phyloP scores from a whole-genome alignment of 2,329 filamentous ascomycete genomes.

The Trichoderma breve region DNA sequence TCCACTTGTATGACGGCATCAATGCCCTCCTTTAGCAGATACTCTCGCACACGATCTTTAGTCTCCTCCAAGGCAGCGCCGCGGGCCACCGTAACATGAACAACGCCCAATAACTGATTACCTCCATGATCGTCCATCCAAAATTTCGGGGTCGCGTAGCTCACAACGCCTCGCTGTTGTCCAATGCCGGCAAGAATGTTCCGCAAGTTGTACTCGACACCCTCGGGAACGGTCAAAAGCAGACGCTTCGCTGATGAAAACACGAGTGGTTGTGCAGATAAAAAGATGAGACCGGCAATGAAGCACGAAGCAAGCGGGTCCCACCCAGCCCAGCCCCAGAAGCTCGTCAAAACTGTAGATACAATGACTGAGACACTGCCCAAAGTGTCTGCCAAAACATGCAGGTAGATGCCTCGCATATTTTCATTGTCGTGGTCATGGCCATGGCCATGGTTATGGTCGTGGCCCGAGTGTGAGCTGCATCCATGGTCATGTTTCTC shows the following conservation, averaged over 20 bases:
- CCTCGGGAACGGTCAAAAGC: conserved; percentile 78
- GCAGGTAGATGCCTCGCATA: conserved; percentile 95
- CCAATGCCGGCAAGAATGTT: conserved; percentile 82
- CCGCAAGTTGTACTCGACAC: conserved; percentile 82
- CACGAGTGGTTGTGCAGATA: conserved; percentile 87
- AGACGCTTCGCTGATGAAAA: conserved; percentile 78
- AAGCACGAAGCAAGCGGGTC: conserved; percentile 92
- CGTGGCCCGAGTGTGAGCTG: conserved; percentile 26
- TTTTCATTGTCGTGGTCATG: conserved; percentile 83
- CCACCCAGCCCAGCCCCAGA: conserved; percentile 88
- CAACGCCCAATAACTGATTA: conserved; percentile 70
- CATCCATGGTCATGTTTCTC: conserved; percentile 39
- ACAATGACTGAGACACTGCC: conserved; percentile 93
- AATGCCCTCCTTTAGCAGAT: conserved; percentile 68
- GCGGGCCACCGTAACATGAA: conserved; percentile 76
- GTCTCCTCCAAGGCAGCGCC: conserved; percentile 79
- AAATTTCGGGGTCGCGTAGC: conserved; percentile 84
- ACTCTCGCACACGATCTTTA: conserved; percentile 69
- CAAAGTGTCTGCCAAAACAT: conserved; percentile 90
- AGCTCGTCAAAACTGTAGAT: conserved; percentile 83
- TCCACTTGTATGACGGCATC: conserved; percentile 87
- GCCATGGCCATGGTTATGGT: conserved; percentile 33
- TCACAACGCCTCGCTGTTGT: conserved; percentile 77
- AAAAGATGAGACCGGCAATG: conserved; percentile 89
- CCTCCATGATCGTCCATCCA: conserved; percentile 75